Evolutionary conservation across 2,329 filamentous ascomycete species (phyloP), one percentile per base, ranked within the genome.

Genomic region (Aspergillus aculeatus): DNA sequence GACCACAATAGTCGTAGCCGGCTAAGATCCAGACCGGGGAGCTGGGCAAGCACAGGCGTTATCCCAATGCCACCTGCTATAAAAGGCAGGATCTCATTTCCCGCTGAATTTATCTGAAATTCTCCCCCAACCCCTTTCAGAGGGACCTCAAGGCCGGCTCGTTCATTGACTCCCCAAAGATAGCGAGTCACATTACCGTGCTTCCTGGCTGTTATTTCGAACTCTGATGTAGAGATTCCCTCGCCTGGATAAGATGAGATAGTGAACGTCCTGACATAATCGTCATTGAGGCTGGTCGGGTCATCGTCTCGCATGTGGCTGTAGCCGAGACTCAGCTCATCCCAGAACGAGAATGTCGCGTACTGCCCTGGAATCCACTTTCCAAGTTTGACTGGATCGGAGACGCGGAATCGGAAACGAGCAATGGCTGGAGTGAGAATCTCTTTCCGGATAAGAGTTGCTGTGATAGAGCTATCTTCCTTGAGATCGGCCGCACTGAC

Each of bases 271-370:
- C 92, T 81, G 4, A 95, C 80, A 62, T 86, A 93, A 71, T 96
- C 91, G 70, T 96, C 92, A 67, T 96, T 96, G 16, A 96, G 73
- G 66, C 86, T 90, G 64, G 83, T 82, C 5, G 92, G 92, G 65
- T 96, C 91, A 59, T 89, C 86, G 63, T 96, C 88, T 2, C 86
- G 81, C 92, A 96, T 96, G 71, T 96, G 92, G 52, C 83, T 85
- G 73, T 92, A 96, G 0, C 92, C 92, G 11, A 81, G 73, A 63
- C 89, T 86, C 1, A 96, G 78, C 67, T 93, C 87, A 0, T 80
- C 73, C 12, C 82, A 80, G 68, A 96, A 92, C 61, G 90, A 87
- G 2, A 96, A 75, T 1, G 90, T 92, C 19, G 90, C 84, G 74
- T 95, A 91, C 69, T 96, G 90, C 0, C 91, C 92, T 0, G 90